Evolutionary conservation across 2,329 filamentous ascomycete genomes (phyloP).

Genomic region (Nannizzia gypsea): DNA sequence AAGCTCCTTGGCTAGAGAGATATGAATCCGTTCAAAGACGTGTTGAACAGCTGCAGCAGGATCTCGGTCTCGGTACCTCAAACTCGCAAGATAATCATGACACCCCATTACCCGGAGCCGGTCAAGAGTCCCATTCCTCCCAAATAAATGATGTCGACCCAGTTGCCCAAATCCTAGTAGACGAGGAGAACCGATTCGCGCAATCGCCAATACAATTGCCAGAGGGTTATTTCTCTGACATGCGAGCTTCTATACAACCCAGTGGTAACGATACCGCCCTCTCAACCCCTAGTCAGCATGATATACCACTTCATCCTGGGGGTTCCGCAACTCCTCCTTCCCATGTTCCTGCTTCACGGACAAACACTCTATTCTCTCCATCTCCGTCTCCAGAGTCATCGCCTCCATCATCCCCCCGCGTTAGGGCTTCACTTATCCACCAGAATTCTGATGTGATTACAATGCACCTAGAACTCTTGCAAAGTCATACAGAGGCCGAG

Average conservation of each 20-base stretch:
- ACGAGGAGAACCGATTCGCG: conserved; percentile 28
- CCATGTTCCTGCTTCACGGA: conserved; percentile 20
- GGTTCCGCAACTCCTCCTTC: no score
- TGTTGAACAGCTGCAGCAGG: conserved; percentile 21
- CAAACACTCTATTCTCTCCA: conserved; percentile 31
- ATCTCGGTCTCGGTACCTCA: neutral
- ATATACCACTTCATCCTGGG: neutral
- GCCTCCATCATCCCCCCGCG: conserved; percentile 30
- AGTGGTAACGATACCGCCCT: neutral
- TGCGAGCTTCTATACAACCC: conserved; percentile 13
- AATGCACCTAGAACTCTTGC: conserved; percentile 33
- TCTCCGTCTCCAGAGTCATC: conserved; percentile 32
- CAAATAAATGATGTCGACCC: conserved; percentile 8
- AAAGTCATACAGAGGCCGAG: conserved; percentile 16
- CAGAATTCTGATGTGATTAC: conserved; percentile 34
- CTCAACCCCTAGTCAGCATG: conserved; percentile 5
- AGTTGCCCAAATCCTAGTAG: conserved; percentile 16
- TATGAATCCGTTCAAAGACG: conserved; percentile 22
- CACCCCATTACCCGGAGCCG: neutral
- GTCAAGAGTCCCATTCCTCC: conserved; percentile 9
- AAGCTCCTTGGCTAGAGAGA: conserved; percentile 16
- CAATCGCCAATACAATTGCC: conserved; percentile 31
- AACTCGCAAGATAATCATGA: neutral
- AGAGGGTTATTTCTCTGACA: conserved; percentile 17
- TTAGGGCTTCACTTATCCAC: conserved; percentile 33